phyloP scores from a whole-genome alignment of 805 yeast genomes.

The Kregervanrija fluxuum region DNA sequence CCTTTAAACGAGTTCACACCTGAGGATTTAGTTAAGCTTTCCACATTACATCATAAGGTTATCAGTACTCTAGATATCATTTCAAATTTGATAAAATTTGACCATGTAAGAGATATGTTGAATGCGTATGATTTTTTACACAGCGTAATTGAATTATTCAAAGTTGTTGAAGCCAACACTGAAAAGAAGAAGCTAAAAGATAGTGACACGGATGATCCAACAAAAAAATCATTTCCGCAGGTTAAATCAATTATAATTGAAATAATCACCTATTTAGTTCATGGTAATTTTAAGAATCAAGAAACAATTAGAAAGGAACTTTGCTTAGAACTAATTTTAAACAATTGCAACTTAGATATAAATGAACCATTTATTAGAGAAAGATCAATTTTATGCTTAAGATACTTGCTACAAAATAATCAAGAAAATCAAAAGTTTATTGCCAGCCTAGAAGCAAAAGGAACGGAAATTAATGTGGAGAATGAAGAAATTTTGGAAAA shows the following conservation, averaged over 20 bases:
- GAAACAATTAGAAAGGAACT: constrained; percentile 58
- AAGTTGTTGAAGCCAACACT: constrained; percentile 35
- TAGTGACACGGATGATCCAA: constrained; percentile 1
- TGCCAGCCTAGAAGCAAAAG: constrained; percentile 66
- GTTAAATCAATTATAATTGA: constrained; percentile 63
- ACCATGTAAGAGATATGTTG: constrained; percentile 34
- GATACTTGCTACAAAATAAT: constrained; percentile 60
- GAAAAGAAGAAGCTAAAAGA: constrained; percentile 29
- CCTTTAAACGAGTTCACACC: too few relatives aligned
- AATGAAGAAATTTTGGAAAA: constrained; percentile 39
- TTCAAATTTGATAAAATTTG: constrained; percentile 34
- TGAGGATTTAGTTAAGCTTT: too few relatives aligned
- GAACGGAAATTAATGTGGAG: constrained; percentile 49
- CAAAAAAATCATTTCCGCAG: constrained; percentile 45
- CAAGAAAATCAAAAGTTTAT: constrained; percentile 69
- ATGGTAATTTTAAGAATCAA: constrained; percentile 49
- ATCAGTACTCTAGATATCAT: constrained; percentile 33
- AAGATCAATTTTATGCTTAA: constrained; percentile 70
- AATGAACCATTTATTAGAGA: constrained; percentile 88
- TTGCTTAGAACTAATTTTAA: constrained; percentile 64
- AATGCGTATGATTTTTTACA: constrained; percentile 33
- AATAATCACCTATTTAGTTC: constrained; percentile 50
- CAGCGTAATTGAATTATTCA: constrained; percentile 30
- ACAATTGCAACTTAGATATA: constrained; percentile 79
- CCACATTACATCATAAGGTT: constrained; percentile 10